Conservation (phyloP, 1,284 basidiomycete species). For the Cutaneotrichosporon cutaneum region DNA sequence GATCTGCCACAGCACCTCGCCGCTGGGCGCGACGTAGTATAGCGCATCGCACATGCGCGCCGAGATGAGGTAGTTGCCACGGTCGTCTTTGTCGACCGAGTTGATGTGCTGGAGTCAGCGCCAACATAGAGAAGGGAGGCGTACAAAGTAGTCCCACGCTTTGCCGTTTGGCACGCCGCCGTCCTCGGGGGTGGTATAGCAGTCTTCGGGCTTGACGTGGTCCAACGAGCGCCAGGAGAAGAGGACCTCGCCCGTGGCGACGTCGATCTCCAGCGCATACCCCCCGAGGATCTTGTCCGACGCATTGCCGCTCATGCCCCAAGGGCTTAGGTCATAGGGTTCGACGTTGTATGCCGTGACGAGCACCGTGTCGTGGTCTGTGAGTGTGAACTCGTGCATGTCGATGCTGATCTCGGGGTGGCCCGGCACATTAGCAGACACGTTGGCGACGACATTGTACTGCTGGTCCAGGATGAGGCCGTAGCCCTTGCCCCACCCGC, state of each 20-base stretch:
- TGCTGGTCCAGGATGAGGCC: slow-evolving; percentile 32
- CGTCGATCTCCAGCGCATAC: slow-evolving; percentile 43
- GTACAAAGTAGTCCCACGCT: slow-evolving; percentile 35
- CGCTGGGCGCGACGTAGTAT: slow-evolving; percentile 40
- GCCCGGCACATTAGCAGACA: slow-evolving; percentile 13
- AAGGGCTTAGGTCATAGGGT: slow-evolving; percentile 29
- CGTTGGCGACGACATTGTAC: slow-evolving; percentile 35
- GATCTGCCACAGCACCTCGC: slow-evolving; percentile 41
- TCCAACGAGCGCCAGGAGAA: slow-evolving; percentile 40
- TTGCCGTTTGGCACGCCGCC: slow-evolving; percentile 18
- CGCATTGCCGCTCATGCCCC: slow-evolving; percentile 27
- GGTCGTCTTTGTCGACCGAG: slow-evolving; percentile 38
- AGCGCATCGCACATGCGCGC: slow-evolving; percentile 40
- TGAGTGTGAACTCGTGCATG: slow-evolving; percentile 35
- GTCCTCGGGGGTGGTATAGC: slow-evolving; percentile 29
- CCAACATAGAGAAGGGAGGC: too few species aligned
- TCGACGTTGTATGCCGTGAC: slow-evolving; percentile 32
- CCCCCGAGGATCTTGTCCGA: slow-evolving; percentile 34
- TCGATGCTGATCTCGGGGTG: not conserved
- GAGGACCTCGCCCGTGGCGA: slow-evolving; percentile 34
- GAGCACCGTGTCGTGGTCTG: slow-evolving; percentile 39
- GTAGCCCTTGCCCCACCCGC: slow-evolving; percentile 32
- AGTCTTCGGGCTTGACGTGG: slow-evolving; percentile 31
- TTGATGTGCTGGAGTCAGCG: slow-evolving; percentile 38
- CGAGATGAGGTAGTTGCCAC: slow-evolving; percentile 46